Evolutionary conservation across 305 asterid species (phyloP).

Genomic region (Rubia balearica): DNA sequence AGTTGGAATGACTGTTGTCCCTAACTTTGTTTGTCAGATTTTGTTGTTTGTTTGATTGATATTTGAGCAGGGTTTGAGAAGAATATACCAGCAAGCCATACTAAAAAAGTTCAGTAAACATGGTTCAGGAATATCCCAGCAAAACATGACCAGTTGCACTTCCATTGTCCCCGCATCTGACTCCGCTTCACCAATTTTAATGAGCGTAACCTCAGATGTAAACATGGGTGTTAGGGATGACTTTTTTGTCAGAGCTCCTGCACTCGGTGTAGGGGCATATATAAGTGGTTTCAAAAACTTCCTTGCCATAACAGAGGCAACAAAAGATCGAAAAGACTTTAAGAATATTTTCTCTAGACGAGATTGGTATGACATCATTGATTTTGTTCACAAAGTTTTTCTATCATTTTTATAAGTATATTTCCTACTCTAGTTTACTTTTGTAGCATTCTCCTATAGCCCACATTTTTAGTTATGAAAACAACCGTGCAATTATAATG

Average conservation of each 20-base stretch:
- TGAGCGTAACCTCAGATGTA: conserved; percentile 41
- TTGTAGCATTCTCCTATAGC: neutral
- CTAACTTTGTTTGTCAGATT: neutral
- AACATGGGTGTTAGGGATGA: conserved; percentile 73
- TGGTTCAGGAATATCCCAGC: conserved; percentile 66
- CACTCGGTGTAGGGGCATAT: conserved; percentile 95
- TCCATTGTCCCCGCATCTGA: conserved; percentile 36
- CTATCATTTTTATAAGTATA: neutral
- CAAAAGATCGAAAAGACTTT: conserved; percentile 85
- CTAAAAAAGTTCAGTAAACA: conserved; percentile 88
- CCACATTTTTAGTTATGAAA: conserved; percentile 4
- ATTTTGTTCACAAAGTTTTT: neutral
- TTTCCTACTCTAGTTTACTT: neutral
- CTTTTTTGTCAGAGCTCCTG: conserved; percentile 91
- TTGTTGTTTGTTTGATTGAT: neutral
- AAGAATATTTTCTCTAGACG: conserved; percentile 79
- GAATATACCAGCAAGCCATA: conserved; percentile 85
- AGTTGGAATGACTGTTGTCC: too few relatives aligned
- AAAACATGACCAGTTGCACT: conserved; percentile 34
- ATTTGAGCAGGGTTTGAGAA: conserved; percentile 64
- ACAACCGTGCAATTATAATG: neutral
- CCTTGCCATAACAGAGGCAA: conserved; percentile 86
- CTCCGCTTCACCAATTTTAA: conserved; percentile 19
- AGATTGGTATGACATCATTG: neutral
- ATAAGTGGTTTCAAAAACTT: conserved; percentile 83